Evolutionary conservation across 192 early-diverging fungal genomes (phyloP).

Genomic region (Physocladia obscura): DNA sequence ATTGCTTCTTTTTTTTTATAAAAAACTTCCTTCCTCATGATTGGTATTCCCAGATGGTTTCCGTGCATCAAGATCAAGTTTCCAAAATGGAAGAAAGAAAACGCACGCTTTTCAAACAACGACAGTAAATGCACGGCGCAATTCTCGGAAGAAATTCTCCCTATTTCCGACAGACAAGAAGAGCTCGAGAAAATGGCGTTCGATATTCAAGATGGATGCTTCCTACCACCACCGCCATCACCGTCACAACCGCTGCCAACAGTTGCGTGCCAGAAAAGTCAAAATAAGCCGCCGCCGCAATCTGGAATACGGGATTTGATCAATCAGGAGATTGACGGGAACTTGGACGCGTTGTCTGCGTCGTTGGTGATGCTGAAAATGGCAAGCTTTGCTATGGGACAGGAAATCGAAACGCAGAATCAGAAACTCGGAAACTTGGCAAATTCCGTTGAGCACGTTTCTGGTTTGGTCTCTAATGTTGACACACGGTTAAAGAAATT

Average conservation of each 20-base stretch:
- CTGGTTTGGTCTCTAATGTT: background rate
- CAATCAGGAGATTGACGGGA: conserved; percentile 1
- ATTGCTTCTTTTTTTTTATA: background rate
- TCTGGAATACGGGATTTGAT: background rate
- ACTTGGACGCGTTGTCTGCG: conserved; percentile 16
- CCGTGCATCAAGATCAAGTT: background rate
- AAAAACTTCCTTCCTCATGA: background rate
- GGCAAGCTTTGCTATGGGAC: conserved; percentile 18
- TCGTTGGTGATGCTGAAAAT: conserved; percentile 13
- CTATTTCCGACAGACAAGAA: background rate
- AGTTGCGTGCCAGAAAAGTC: background rate
- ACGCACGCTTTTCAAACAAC: background rate
- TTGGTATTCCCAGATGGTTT: conserved; percentile 20
- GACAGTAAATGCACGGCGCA: background rate
- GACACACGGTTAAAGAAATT: background rate
- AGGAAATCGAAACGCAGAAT: conserved; percentile 23
- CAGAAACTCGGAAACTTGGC: background rate
- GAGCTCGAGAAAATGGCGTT: background rate
- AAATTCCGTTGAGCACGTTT: background rate
- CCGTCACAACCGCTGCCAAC: no score
- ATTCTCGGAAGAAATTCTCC: background rate
- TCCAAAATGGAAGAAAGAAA: background rate
- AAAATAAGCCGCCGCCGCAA: no score
- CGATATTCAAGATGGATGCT: background rate
- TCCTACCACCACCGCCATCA: no score